Conservation (phyloP, 2,329 filamentous ascomycete genomes). For the Xylariaceae sp. region DNA sequence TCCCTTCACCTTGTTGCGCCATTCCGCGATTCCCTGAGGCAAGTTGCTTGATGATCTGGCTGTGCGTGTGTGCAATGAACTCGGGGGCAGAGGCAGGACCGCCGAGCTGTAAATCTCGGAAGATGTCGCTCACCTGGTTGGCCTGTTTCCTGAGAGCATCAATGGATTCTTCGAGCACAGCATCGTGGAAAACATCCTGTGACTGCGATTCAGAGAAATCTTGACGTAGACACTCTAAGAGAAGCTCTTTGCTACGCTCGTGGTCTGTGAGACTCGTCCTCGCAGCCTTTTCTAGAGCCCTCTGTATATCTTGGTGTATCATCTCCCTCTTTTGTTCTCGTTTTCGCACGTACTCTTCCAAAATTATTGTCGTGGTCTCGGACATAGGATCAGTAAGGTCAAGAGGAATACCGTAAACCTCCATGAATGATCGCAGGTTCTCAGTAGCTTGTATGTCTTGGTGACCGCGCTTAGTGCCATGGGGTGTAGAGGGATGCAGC, state of each 20-base stretch:
- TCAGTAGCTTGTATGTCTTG: constrained; percentile 13
- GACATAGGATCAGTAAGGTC: constrained; percentile 10
- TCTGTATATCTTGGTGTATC: constrained; percentile 23
- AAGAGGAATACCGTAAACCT: constrained; percentile 23
- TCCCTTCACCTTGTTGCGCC: constrained; percentile 5
- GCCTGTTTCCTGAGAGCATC: constrained; percentile 22
- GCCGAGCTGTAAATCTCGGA: constrained; percentile 18
- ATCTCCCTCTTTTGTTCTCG: constrained; percentile 25
- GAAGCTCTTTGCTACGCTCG: constrained; percentile 21
- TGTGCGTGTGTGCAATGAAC: constrained; percentile 22
- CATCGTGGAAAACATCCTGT: constrained; percentile 24
- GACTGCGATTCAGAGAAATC: constrained; percentile 19
- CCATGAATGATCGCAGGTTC: constrained; percentile 20
- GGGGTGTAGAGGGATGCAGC: neutral
- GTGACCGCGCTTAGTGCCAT: neutral
- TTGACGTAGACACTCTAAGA: constrained; percentile 25
- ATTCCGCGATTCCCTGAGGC: constrained; percentile 11
- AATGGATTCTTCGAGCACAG: constrained; percentile 28
- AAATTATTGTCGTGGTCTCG: constrained; percentile 10
- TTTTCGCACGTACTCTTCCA: constrained; percentile 23
- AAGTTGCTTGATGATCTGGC: constrained; percentile 15
- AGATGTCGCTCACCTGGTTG: constrained; percentile 20
- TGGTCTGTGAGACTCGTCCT: constrained; percentile 23
- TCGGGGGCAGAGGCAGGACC: constrained; percentile 17
- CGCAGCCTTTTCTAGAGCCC: constrained; percentile 23